Conservation (phyloP, 1,139 yeast genomes). For the Protomyces arabidopsidicola region DNA sequence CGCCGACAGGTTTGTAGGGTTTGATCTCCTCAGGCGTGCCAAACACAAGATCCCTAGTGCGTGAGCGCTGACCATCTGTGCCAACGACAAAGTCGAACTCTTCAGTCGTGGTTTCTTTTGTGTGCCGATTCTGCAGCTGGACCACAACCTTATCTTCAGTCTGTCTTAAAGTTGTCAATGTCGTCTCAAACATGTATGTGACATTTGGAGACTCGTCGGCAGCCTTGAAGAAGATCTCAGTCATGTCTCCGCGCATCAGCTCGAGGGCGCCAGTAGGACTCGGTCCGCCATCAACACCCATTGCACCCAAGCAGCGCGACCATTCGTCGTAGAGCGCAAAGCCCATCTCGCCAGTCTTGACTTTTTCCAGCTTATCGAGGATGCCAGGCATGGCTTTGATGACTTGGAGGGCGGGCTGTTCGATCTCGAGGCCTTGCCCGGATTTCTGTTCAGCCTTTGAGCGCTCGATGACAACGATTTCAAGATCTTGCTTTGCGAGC, state of each 20-base stretch:
- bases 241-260: slow-evolving; percentile 7
- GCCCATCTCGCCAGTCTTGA: slow-evolving; percentile 11
- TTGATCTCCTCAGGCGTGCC: too few species aligned
- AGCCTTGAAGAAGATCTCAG: not conserved
- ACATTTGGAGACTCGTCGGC: not conserved
- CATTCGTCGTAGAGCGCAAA: not conserved
- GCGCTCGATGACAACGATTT: slow-evolving; percentile 1
- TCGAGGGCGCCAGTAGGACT: too few species aligned
- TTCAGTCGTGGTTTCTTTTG: too few species aligned
- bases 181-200: slow-evolving; percentile 1
- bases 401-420: not conserved
- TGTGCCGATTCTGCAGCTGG: not conserved
- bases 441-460: not conserved
- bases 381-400: too few species aligned
- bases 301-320: not conserved
- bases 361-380: slow-evolving; percentile 1
- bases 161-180: not conserved
- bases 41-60: too few species aligned
- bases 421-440: slow-evolving; percentile 10
- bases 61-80: slow-evolving; percentile 8
- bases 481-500: not conserved
- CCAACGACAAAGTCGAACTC: not conserved
- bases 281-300: too few species aligned
- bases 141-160: not conserved
- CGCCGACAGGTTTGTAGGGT: too few species aligned